Evolutionary conservation across 2,329 filamentous ascomycete genomes (phyloP), one percentile per base, ranked within the genome.

Genomic region (Claviceps maximensis): DNA sequence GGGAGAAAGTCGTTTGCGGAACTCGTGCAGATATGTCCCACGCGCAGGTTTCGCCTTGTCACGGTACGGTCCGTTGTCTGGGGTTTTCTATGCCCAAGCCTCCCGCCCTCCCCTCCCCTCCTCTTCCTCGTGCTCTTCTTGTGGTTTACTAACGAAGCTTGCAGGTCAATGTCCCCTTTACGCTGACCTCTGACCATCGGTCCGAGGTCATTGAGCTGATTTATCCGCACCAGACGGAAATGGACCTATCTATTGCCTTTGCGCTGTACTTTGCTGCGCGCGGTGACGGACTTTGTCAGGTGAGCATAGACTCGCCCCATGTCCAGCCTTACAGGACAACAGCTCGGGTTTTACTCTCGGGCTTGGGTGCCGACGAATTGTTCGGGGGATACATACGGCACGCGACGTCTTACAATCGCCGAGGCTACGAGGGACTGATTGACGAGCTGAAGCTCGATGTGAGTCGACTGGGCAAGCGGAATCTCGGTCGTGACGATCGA

Each of bases 231-330:
- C 91, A 95, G 59, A 98, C 93, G 0, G 93, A 98, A 68, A 98
- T 98, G 93, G 93, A 98, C 62, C 75, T 98, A 1, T 98, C 93
- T 3, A 98, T 98, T 60, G 86, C 87, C 0, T 85, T 80, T 60
- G 93, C 93, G 0, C 74, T 98, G n/a, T 97, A 96, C 67, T 98
- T 98, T 71, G 89, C 93, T 6, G 84, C 91, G 0, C 79, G 89
- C 41, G 91, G 89, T 1, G 66, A 71, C 50, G 88, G 84, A 0
- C 58, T 66, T 19, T 71, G 74, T 41, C 70, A 70, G 52, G 63
- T 58, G 13, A 54, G 59, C 36, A 54, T 55, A 2, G 57, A 61
- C 27, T 54, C 61, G 21, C 4, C 2, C n/a, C 59, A 65, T 3
- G 53, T 60, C 0, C 46, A 59, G 5, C 58, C 65, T 0, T 90